Evolutionary conservation across 495 filamentous ascomycete genomes (phyloP).

Genomic region (Trichoderma orchidacearum): DNA sequence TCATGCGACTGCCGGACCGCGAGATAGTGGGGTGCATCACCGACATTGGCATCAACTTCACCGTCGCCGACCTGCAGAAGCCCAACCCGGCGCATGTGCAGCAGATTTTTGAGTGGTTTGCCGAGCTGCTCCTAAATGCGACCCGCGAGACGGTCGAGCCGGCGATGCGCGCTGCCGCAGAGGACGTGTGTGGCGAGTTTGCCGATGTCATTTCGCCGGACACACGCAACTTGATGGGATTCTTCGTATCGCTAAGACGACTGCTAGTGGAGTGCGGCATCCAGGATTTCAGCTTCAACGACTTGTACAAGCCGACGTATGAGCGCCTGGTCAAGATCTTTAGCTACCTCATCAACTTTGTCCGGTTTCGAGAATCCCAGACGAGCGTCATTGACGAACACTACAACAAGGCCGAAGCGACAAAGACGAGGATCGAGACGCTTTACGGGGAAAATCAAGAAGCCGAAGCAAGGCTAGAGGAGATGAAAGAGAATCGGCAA

Average conservation of each 20-base stretch:
- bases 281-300: conserved; percentile 81
- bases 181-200: conserved; percentile 68
- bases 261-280: conserved; percentile 82
- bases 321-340: conserved; percentile 82
- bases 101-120: conserved; percentile 95
- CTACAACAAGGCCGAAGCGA: conserved; percentile 76
- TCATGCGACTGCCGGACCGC: conserved; percentile 74
- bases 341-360: conserved; percentile 95
- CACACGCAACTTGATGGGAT: conserved; percentile 83
- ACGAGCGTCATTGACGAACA: conserved; percentile 76
- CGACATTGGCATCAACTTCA: conserved; percentile 86
- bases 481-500: conserved; percentile 63
- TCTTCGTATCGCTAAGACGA: conserved; percentile 65
- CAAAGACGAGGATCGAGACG: conserved; percentile 75
- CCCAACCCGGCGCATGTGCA: conserved; percentile 89
- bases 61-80: conserved; percentile 78
- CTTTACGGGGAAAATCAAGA: conserved; percentile 76
- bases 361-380: conserved; percentile 87
- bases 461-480: conserved; percentile 63
- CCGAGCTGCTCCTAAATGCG: conserved; percentile 80
- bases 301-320: conserved; percentile 78
- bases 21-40: conserved; percentile 95
- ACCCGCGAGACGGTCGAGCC: conserved; percentile 86
- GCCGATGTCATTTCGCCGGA: conserved; percentile 74
- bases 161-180: conserved; percentile 78